These are phyloP conservation scores for Lonicera japonica DNA, from an alignment of 129 eudicot genomes.

Conservation along the genomic window DNA sequence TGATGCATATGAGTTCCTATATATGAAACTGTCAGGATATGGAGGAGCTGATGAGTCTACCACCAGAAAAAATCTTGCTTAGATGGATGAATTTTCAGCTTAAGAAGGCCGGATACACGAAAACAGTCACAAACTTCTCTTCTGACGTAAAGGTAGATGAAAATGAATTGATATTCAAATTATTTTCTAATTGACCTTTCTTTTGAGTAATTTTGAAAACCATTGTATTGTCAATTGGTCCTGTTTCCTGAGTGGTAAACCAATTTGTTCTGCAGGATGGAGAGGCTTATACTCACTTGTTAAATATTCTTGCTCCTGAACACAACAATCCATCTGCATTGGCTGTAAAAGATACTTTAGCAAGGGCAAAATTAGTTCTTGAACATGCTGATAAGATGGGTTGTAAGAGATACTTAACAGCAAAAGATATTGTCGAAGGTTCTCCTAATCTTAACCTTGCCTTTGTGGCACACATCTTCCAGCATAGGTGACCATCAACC, in stretches of 20 bases:
- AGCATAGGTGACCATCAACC: slow-evolving; percentile 62
- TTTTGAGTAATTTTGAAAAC: no score
- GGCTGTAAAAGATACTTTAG: slow-evolving; percentile 55
- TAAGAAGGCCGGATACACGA: slow-evolving; percentile 61
- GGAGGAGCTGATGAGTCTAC: slow-evolving; percentile 88
- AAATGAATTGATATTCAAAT: no score
- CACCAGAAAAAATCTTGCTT: slow-evolving; percentile 88
- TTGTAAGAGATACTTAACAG: slow-evolving; percentile 91
- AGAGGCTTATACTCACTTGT: slow-evolving; percentile 84
- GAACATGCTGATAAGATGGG: slow-evolving; percentile 98
- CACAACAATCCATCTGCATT: slow-evolving; percentile 66
- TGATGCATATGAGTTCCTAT: not conserved
- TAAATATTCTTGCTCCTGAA: slow-evolving; percentile 93
- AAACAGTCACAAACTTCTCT: slow-evolving; percentile 81
- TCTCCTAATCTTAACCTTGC: slow-evolving; percentile 96
- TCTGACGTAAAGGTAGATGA: slow-evolving; percentile 75
- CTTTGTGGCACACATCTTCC: slow-evolving; percentile 92
- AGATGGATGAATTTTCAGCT: slow-evolving; percentile 97
- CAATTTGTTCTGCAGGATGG: slow-evolving; percentile 56
- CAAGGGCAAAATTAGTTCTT: slow-evolving; percentile 82
- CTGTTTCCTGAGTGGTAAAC: not conserved
- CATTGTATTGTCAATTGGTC: not conserved
- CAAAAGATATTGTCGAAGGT: slow-evolving; percentile 92
- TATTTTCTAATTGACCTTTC: not conserved
- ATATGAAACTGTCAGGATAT: slow-evolving; percentile 49